Percentiles rank a stretch among this genome's conserved stretches.
Evolutionary conservation across 352 stramenopile genomes (phyloP).

Genomic region (Pythium insidiosum): DNA sequence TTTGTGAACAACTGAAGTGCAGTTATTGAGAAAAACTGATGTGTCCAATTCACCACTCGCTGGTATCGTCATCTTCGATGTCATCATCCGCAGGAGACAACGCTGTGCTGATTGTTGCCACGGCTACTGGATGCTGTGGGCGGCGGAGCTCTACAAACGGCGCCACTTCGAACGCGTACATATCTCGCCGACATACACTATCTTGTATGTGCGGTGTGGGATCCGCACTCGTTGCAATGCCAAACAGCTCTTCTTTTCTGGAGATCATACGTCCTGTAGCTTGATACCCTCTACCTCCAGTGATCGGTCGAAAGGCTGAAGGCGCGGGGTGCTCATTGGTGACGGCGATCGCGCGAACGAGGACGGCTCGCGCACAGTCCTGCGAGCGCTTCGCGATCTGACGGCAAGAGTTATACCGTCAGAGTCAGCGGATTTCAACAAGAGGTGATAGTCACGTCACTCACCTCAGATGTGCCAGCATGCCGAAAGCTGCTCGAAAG

Average conservation of each 20-base stretch:
- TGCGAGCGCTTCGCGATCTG: too few species aligned
- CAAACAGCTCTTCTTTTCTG: too few species aligned
- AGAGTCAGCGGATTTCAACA: background rate
- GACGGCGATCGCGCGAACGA: conserved; percentile 55
- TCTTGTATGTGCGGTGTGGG: too few species aligned
- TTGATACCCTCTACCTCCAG: conserved; percentile 36
- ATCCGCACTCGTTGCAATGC: too few species aligned
- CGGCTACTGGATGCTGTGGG: conserved; percentile 2
- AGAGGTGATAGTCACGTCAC: background rate
- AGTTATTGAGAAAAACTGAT: too few species aligned
- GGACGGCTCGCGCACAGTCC: conserved; percentile 37
- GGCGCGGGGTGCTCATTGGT: conserved; percentile 64
- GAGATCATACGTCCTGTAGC: too few species aligned
- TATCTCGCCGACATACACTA: too few species aligned
- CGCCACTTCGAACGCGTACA: conserved; percentile 60
- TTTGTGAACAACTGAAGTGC: too few species aligned
- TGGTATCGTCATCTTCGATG: conserved; percentile 56
- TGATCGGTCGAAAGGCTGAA: conserved; percentile 68
- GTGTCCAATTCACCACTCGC: conserved; percentile 20
- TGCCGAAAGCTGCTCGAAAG: conserved; percentile 43
- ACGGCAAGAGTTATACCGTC: background rate
- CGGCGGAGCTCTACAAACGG: conserved; percentile 47
- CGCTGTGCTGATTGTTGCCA: background rate
- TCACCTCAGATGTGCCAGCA: conserved; percentile 37
- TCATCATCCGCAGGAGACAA: conserved; percentile 65